Percentiles rank a stretch among this genome's conserved stretches.
Conservation (phyloP, 257 asterid species). For the Lithospermum erythrorhizon region DNA sequence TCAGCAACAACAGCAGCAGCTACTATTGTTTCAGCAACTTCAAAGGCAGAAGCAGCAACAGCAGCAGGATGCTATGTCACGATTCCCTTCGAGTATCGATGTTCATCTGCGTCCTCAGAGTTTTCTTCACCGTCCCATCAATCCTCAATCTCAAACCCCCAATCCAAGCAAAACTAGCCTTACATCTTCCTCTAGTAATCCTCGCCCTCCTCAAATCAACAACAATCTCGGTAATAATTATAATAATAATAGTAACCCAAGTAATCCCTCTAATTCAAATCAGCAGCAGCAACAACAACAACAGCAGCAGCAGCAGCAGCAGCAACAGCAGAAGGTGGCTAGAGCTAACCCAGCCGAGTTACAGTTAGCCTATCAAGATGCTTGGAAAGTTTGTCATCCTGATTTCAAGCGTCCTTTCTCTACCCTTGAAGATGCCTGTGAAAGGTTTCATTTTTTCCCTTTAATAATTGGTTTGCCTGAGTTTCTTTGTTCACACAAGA, state of each 20-base stretch:
- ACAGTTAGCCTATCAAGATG: slow-evolving; percentile 95
- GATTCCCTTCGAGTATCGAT: slow-evolving; percentile 94
- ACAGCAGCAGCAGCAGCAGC: neutral
- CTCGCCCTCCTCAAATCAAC: neutral
- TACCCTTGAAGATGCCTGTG: slow-evolving; percentile 90
- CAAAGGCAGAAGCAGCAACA: slow-evolving; percentile 42
- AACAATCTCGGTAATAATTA: neutral
- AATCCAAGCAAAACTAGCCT: slow-evolving; percentile 25
- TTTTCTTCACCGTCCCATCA: slow-evolving; percentile 33
- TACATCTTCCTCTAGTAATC: slow-evolving; percentile 19
- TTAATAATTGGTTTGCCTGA: too few species aligned
- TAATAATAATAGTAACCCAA: neutral
- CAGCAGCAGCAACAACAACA: slow-evolving; percentile 2
- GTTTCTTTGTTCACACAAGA: too few species aligned
- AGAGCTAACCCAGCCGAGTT: slow-evolving; percentile 32
- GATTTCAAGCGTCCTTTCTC: slow-evolving; percentile 86
- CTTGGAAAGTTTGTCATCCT: slow-evolving; percentile 98
- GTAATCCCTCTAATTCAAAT: neutral
- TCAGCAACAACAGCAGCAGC: slow-evolving; percentile 19
- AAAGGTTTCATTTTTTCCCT: slow-evolving; percentile 33
- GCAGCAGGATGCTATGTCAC: slow-evolving; percentile 73
- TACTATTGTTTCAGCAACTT: slow-evolving; percentile 20
- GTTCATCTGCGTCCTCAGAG: slow-evolving; percentile 81
- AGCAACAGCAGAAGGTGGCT: slow-evolving; percentile 7
- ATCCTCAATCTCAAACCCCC: slow-evolving; percentile 16